Evolutionary conservation across 495 filamentous ascomycete species (phyloP).

Genomic region (Aspergillus cavernicola): DNA sequence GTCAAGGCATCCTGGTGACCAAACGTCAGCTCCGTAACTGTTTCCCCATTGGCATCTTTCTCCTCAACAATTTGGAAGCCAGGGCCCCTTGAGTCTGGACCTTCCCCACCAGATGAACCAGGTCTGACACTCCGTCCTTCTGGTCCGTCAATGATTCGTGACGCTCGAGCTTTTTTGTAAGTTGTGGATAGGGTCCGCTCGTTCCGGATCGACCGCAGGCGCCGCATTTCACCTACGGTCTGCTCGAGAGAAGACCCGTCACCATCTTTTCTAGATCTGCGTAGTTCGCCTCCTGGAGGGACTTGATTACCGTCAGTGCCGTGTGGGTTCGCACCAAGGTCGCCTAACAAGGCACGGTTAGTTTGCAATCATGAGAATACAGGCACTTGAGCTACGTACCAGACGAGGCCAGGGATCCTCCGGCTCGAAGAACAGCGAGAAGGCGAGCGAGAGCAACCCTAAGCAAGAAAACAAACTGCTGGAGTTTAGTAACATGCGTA

Average conservation of each 20-base stretch:
- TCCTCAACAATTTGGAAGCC: constrained; percentile 85
- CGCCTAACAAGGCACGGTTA: constrained; percentile 54
- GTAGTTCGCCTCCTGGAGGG: constrained; percentile 34
- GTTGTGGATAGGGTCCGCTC: constrained; percentile 91
- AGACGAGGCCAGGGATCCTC: constrained; percentile 68
- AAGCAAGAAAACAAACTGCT: constrained; percentile 91
- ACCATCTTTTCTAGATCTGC: constrained; percentile 62
- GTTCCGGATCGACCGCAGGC: constrained; percentile 86
- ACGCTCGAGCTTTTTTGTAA: constrained; percentile 83
- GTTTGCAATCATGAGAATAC: neutral
- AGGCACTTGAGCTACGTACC: constrained; percentile 40
- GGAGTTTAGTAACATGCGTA: constrained; percentile 69
- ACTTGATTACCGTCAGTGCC: constrained; percentile 60
- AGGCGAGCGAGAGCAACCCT: constrained; percentile 88
- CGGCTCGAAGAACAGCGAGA: constrained; percentile 77
- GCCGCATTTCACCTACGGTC: constrained; percentile 89
- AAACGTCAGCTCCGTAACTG: constrained; percentile 73
- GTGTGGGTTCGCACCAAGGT: constrained; percentile 67
- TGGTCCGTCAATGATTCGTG: constrained; percentile 87
- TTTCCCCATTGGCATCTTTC: constrained; percentile 67
- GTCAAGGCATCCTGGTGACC: constrained; percentile 89
- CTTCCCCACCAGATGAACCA: constrained; percentile 72
- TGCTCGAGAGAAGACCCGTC: constrained; percentile 84
- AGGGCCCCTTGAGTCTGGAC: constrained; percentile 51
- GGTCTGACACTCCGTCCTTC: constrained; percentile 73